A percentile compares a stretch with the other conserved stretches of the same genome.
Evolutionary conservation across 345 rosid species (phyloP).

Genomic region (Ceriops tagal): DNA sequence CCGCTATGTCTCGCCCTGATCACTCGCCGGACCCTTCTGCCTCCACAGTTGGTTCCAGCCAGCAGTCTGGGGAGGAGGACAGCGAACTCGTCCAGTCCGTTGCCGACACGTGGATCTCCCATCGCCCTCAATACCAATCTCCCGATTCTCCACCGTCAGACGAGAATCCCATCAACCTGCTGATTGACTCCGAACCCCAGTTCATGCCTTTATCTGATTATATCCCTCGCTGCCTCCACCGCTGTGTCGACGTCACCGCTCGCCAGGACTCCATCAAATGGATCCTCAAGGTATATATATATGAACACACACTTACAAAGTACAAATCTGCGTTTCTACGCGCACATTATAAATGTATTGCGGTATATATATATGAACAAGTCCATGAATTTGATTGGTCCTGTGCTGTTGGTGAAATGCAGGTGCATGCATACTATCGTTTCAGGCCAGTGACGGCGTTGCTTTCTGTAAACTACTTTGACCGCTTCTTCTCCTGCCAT

Average conservation of each 20-base stretch:
- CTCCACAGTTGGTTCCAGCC: slow-evolving; percentile 11
- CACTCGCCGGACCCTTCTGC: slow-evolving; percentile 17
- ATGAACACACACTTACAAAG: background rate
- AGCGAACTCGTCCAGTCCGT: slow-evolving; percentile 23
- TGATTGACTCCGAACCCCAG: slow-evolving; percentile 37
- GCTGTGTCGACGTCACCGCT: slow-evolving; percentile 41
- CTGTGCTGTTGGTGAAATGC: slow-evolving; percentile 16
- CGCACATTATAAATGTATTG: background rate
- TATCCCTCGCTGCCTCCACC: slow-evolving; percentile 38
- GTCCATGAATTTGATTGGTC: background rate
- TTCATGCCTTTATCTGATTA: slow-evolving; percentile 39
- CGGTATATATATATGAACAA: background rate
- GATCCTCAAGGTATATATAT: slow-evolving; percentile 44
- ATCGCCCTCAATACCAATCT: slow-evolving; percentile 1
- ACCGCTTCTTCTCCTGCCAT: slow-evolving; percentile 57
- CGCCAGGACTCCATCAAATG: slow-evolving; percentile 67
- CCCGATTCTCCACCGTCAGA: slow-evolving; percentile 21
- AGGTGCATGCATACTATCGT: slow-evolving; percentile 48
- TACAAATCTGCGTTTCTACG: too few relatives aligned
- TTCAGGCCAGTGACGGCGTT: slow-evolving; percentile 50
- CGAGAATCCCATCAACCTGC: slow-evolving; percentile 13
- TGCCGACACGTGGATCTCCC: slow-evolving; percentile 22
- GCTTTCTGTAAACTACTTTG: slow-evolving; percentile 55
- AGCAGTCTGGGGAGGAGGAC: slow-evolving; percentile 26
- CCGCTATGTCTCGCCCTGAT: background rate